These are phyloP conservation scores for Hirsutella thompsonii DNA, from an alignment of 2,329 filamentous ascomycete species.

Conservation along the genomic window DNA sequence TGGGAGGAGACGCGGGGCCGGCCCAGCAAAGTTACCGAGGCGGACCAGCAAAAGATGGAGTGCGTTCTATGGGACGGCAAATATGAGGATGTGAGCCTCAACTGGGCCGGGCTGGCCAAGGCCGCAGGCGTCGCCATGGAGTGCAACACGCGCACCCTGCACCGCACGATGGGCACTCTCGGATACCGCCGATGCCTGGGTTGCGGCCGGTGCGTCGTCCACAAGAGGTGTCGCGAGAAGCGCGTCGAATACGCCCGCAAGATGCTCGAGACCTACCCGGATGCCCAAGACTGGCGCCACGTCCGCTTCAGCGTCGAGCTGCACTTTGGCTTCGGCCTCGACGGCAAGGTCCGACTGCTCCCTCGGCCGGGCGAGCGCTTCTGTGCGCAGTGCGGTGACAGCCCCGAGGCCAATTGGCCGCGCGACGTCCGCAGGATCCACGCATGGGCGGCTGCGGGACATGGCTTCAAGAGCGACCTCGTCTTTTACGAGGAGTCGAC, in stretches of 20 bases:
- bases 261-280: constrained; percentile 18
- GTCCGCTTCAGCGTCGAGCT: constrained; percentile 23
- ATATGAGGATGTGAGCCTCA: constrained; percentile 7
- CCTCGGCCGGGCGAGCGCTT: constrained; percentile 20
- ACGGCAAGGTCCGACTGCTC: constrained; percentile 21
- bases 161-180: constrained; percentile 23
- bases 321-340: constrained; percentile 24
- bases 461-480: constrained; percentile 23
- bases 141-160: constrained; percentile 21
- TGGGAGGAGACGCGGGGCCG: constrained; percentile 25
- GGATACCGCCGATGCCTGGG: constrained; percentile 20
- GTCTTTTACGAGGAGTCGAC: constrained; percentile 24
- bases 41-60: constrained; percentile 23
- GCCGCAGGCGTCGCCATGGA: constrained; percentile 18
- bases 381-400: constrained; percentile 14
- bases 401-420: constrained; percentile 15
- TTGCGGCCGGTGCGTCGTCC: constrained; percentile 16
- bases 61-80: constrained; percentile 21
- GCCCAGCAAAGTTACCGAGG: constrained; percentile 19
- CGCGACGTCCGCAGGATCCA: constrained; percentile 20
- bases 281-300: constrained; percentile 17
- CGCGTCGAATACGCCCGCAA: constrained; percentile 19
- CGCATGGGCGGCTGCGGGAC: constrained; percentile 21
- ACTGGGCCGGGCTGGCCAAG: constrained; percentile 20
- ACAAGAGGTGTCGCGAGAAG: constrained; percentile 18